These are phyloP conservation scores for Quercus ilex DNA, from an alignment of 306 rosid species.

Conservation along the genomic window DNA sequence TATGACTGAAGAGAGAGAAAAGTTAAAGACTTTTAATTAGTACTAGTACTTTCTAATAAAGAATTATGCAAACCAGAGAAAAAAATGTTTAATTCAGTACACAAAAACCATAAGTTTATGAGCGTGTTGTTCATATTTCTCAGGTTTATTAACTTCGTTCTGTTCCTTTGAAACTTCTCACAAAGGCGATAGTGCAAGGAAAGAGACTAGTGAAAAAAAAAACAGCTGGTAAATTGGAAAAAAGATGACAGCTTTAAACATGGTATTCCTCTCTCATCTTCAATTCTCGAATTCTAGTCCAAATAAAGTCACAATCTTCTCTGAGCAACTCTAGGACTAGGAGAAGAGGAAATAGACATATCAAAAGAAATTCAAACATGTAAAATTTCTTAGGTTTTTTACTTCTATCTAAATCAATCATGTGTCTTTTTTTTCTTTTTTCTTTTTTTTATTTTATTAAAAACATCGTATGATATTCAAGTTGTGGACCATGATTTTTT, in stretches of 20 bases:
- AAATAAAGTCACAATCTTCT: background rate
- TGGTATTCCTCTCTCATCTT: background rate
- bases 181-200: background rate
- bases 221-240: background rate
- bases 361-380: background rate
- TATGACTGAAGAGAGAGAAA: conserved; percentile 50
- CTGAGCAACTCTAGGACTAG: background rate
- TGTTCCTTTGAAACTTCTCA: background rate
- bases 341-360: background rate
- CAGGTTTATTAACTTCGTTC: background rate
- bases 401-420: background rate
- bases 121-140: background rate
- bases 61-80: background rate
- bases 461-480: background rate
- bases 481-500: too few species aligned
- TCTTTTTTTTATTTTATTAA: too few species aligned
- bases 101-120: background rate
- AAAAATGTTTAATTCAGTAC: background rate
- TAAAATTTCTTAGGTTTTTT: background rate
- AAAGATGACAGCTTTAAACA: background rate
- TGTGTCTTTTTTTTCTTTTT: background rate
- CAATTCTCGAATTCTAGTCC: background rate
- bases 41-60: too few species aligned
- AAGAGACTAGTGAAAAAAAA: background rate
- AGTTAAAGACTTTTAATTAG: background rate